Evolutionary conservation across 2,329 filamentous ascomycete genomes (phyloP), one percentile per base, ranked within the genome.

Genomic region (Xylaria sp.): DNA sequence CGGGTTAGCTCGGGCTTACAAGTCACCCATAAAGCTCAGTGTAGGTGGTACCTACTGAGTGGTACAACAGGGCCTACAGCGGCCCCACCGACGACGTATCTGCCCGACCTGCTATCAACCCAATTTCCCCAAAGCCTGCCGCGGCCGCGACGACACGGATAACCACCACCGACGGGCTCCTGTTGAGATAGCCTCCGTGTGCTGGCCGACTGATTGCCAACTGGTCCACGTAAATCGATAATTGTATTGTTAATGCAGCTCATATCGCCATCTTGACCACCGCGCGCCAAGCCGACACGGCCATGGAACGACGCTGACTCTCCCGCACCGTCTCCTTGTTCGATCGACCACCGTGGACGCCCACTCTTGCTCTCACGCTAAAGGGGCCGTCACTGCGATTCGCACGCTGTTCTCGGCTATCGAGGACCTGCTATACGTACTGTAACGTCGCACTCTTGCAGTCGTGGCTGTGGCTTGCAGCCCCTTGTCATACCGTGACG

Each of bases 211-310:
- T 28, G 26, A 42, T 44, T 65, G 42, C 48, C 42, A 40, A 28
- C 46, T 44, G 44, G 58, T 40, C 60, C 36, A 48, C 49, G 57
- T 67, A 31, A 69, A 65, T 66, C 46, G 20, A 56, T 71, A 69
- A 67, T 57, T 69, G 40, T 69, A 71, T 71, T 69, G 67, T 69
- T 71, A 71, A 69, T 69, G 60, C 64, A 57, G 69, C 46, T 58
- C 23, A 31, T 51, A 70, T 57, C 42, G 23, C 59, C 61, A 59
- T 49, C 61, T 44, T 62, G 63, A 67, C 51, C 53, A 51, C 59
- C 42, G 56, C 54, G 64, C 67, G 67, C 63, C 64, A 28, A 57
- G 23, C 53, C 36, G 60, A 31, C n/a, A 61, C 60, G 63, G 64
- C 60, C 60, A 71, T 71, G 69, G 63, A 56, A 69, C 60, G 69